These are phyloP conservation scores for Blastosporella zonata DNA, from an alignment of 1,284 basidiomycete genomes.

Conservation along the genomic window DNA sequence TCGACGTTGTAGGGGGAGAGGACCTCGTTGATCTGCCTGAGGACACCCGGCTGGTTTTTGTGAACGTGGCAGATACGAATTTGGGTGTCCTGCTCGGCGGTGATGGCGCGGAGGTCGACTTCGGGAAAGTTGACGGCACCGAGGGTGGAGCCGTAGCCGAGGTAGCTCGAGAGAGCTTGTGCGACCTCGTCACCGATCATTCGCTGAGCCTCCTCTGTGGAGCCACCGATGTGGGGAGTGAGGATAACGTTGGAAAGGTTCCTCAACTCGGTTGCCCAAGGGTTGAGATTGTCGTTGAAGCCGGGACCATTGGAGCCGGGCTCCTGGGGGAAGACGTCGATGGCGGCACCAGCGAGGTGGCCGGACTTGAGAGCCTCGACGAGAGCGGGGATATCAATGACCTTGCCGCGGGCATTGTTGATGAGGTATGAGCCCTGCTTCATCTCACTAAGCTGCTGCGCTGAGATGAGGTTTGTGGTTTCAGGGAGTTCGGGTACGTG, in stretches of 20 bases:
- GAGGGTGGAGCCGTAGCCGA: conserved; percentile 88
- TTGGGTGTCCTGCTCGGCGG: conserved; percentile 76
- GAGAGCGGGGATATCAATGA: conserved; percentile 93
- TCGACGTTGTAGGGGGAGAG: conserved; percentile 96
- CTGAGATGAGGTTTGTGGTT: conserved; percentile 92
- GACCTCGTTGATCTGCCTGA: conserved; percentile 92
- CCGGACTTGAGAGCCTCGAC: conserved; percentile 79
- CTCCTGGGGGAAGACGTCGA: conserved; percentile 95
- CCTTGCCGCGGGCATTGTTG: conserved; percentile 96
- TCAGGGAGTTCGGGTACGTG: conserved; percentile 97
- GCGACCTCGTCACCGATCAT: conserved; percentile 98
- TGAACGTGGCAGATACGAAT: conserved; percentile 97
- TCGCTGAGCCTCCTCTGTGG: conserved; percentile 97
- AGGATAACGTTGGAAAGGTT: conserved; percentile 86
- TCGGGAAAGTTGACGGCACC: conserved; percentile 99
- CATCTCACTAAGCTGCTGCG: conserved; percentile 82
- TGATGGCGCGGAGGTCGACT: conserved; percentile 92
- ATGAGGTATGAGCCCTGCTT: conserved; percentile 95
- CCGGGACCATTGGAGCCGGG: conserved; percentile 87
- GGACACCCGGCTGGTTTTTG: conserved; percentile 96
- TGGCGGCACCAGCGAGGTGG: conserved; percentile 89
- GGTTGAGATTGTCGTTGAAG: conserved; percentile 84
- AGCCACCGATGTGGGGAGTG: conserved; percentile 98
- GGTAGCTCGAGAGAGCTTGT: conserved; percentile 82
- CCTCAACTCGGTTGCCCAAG: conserved; percentile 76